A percentile compares a stretch with the other conserved stretches of the same genome.
phyloP scores from a whole-genome alignment of 2,329 filamentous ascomycete species.

The Zopfia rhizophila region DNA sequence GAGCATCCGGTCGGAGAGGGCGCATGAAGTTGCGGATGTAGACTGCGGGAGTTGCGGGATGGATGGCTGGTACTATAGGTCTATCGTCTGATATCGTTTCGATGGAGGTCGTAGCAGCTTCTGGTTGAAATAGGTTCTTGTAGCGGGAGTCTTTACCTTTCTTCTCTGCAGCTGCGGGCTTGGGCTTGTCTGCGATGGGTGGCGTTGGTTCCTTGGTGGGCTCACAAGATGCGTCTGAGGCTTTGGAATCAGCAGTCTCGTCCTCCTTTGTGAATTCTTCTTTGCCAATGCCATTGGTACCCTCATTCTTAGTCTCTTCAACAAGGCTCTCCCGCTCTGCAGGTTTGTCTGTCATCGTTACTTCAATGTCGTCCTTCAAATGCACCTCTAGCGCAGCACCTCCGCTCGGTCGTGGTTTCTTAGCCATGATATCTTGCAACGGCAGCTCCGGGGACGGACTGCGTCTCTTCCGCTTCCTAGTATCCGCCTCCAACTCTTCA shows the following conservation, averaged over 20 bases:
- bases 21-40: slow-evolving; percentile 94
- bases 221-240: not conserved
- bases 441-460: slow-evolving; percentile 51
- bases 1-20: slow-evolving; percentile 74
- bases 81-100: slow-evolving; percentile 41
- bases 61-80: slow-evolving; percentile 49
- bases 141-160: slow-evolving; percentile 48
- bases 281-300: slow-evolving; percentile 1
- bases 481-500: slow-evolving; percentile 51
- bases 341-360: slow-evolving; percentile 1
- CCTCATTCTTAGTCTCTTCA: too few species aligned
- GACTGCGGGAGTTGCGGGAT: slow-evolving; percentile 61
- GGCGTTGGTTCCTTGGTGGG: slow-evolving; percentile 5
- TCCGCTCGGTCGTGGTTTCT: slow-evolving; percentile 55
- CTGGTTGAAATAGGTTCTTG: slow-evolving; percentile 43
- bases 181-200: not conserved
- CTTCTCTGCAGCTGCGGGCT: slow-evolving; percentile 20
- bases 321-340: not conserved
- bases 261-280: not conserved
- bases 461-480: slow-evolving; percentile 54
- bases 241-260: not conserved
- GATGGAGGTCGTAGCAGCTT: slow-evolving; percentile 11
- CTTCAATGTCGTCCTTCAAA: slow-evolving; percentile 37
- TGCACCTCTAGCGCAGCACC: slow-evolving; percentile 41
- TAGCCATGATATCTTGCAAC: slow-evolving; percentile 51